Evolutionary conservation across 805 yeast species (phyloP).

Genomic region (Torulaspora microellipsoides): DNA sequence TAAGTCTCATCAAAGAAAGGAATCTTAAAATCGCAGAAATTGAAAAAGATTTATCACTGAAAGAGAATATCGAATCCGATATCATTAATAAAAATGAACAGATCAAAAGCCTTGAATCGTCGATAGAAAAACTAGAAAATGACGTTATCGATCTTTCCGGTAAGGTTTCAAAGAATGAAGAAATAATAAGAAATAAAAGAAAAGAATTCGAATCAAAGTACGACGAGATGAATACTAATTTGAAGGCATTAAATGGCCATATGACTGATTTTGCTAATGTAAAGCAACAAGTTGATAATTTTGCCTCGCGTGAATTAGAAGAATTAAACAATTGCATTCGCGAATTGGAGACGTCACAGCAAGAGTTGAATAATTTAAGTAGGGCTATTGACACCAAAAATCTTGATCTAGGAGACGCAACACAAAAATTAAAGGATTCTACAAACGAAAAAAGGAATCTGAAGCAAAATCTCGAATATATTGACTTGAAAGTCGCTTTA

Average conservation of each 20-base stretch:
- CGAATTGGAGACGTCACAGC: conserved; percentile 20
- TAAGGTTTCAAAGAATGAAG: conserved; percentile 6
- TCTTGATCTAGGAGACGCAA: conserved; percentile 16
- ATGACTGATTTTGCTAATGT: conserved; percentile 20
- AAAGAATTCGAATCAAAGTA: conserved; percentile 1
- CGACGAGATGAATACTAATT: neutral
- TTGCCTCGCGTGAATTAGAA: conserved; percentile 11
- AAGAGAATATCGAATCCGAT: conserved; percentile 13
- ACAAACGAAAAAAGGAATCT: conserved; percentile 58
- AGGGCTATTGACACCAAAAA: conserved; percentile 18
- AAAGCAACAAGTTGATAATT: conserved; percentile 11
- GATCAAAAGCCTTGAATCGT: conserved; percentile 9
- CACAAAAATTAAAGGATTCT: conserved; percentile 50
- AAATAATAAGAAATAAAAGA: neutral
- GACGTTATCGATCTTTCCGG: conserved; percentile 8
- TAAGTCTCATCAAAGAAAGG: conserved; percentile 23
- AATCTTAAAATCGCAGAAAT: conserved; percentile 19
- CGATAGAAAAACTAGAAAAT: conserved; percentile 6
- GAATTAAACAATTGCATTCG: conserved; percentile 18
- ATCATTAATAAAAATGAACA: conserved; percentile 12
- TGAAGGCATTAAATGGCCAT: conserved; percentile 30
- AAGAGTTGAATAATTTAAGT: conserved; percentile 18
- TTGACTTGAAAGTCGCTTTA: conserved; percentile 42
- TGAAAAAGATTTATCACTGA: conserved; percentile 19
- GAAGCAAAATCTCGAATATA: conserved; percentile 57